Conservation (phyloP, 31 red algal species). For the Asparagopsis taxiformis region DNA sequence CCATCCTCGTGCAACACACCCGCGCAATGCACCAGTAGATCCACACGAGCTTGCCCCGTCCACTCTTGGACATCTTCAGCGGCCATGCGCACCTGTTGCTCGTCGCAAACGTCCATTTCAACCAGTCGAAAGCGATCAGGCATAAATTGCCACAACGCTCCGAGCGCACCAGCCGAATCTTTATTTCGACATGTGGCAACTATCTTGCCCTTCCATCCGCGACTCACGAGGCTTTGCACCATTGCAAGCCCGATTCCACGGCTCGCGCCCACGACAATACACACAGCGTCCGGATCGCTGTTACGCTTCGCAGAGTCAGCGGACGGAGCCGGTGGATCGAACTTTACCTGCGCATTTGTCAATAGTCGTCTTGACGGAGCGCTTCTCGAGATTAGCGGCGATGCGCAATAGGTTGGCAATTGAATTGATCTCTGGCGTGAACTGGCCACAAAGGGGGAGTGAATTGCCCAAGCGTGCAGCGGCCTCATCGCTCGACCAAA, state of each 20-base stretch:
- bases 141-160: constrained; percentile 81
- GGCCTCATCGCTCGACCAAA: too few species aligned
- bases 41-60: constrained; percentile 46
- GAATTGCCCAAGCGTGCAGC: too few species aligned
- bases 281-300: constrained; percentile 65
- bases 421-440: too few species aligned
- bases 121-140: constrained; percentile 61
- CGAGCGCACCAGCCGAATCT: constrained; percentile 52
- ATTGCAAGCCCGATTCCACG: constrained; percentile 82
- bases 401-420: too few species aligned
- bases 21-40: constrained; percentile 68
- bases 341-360: background rate
- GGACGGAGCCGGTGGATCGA: background rate
- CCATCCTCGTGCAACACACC: constrained; percentile 65
- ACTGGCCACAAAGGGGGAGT: too few species aligned
- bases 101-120: constrained; percentile 53
- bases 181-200: constrained; percentile 63
- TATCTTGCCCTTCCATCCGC: constrained; percentile 75
- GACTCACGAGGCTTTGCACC: constrained; percentile 34
- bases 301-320: constrained; percentile 41
- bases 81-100: constrained; percentile 35
- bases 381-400: too few species aligned
- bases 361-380: too few species aligned
- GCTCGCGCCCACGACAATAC: constrained; percentile 74
- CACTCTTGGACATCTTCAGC: constrained; percentile 46